Evolutionary conservation across 1,139 yeast genomes (phyloP), one percentile per base, ranked within the genome.

Genomic region (Saccharomyces hybrid): DNA sequence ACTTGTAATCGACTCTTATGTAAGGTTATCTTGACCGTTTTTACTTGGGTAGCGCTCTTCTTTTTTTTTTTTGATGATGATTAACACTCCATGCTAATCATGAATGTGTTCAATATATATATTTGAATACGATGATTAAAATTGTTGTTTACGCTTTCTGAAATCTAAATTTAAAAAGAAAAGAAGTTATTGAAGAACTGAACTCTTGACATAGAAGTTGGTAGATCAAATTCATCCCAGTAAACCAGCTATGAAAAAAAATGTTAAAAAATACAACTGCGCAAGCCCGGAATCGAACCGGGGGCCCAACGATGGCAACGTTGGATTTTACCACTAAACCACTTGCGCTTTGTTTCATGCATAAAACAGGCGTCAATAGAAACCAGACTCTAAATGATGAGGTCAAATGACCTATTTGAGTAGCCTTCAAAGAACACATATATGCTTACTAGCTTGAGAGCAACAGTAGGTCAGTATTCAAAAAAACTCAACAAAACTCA

Each of bases 1-100:
- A 16, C 9, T 16, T 38, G 16, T 19, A 16, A 9, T 16, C 44
- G 11, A 38, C 12, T n/a, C n/a, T 7, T 38, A 11, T 38, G 9
- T 19, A 38, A 3, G 4, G 8, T 4, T 8, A 2, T 38, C 44
- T 38, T 16, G 4, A 1, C 9, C 1, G 21, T 9, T 19, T 8
- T 4, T 14, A n/a, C 7, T 7, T 5, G 4, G 26, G 26, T 24
- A 24, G 26, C 26, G 8, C 42, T 34, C 42, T 14, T 34, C 42
- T 34, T 38, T 16, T 34, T 38, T 38, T 50, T 42, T 31, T 47
- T 44, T 50, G 49, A 42, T 44, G 31, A 42, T 42, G 29, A 21
- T 27, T 42, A 29, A 50, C 52, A 27, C 29, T 50, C 38, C 52
- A 50, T 50, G 52, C 52, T 50, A 50, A 50, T 50, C 52, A 50